phyloP scores from a whole-genome alignment of 306 rosid genomes.

The Trifolium dubium region DNA sequence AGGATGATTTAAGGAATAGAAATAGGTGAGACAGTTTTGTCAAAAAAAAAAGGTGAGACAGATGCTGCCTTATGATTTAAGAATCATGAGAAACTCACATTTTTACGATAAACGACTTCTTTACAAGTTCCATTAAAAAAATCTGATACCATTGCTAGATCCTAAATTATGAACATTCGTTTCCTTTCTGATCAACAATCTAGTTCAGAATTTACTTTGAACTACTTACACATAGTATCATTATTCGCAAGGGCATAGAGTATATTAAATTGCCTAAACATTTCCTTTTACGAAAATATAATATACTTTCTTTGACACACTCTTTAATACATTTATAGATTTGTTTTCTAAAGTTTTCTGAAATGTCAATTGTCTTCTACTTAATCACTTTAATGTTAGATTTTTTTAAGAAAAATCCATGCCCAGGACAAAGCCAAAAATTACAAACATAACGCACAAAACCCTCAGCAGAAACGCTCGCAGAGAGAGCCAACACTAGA shows the following conservation, averaged over 20 bases:
- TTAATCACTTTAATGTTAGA: background rate
- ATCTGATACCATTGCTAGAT: constrained; percentile 4
- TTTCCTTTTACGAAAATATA: background rate
- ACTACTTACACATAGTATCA: background rate
- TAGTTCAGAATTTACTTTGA: background rate
- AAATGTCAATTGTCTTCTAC: background rate
- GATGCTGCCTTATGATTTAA: background rate
- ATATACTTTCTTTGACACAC: background rate
- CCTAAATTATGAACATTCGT: constrained; percentile 18
- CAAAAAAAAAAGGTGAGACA: background rate
- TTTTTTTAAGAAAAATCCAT: too few species aligned
- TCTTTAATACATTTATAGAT: too few species aligned
- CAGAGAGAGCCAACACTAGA: too few species aligned
- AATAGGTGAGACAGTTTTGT: background rate
- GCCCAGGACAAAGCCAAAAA: too few species aligned
- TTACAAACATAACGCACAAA: too few species aligned
- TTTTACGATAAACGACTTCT: background rate
- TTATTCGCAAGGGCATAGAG: background rate
- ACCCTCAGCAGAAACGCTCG: too few species aligned
- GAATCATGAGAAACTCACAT: background rate
- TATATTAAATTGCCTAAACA: background rate
- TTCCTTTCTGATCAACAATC: background rate
- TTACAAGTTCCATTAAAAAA: background rate
- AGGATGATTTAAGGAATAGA: constrained; percentile 2
- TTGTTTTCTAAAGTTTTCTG: too few species aligned